Evolutionary conservation across 2,329 filamentous ascomycete genomes (phyloP).

Genomic region (Trichophyton simii): DNA sequence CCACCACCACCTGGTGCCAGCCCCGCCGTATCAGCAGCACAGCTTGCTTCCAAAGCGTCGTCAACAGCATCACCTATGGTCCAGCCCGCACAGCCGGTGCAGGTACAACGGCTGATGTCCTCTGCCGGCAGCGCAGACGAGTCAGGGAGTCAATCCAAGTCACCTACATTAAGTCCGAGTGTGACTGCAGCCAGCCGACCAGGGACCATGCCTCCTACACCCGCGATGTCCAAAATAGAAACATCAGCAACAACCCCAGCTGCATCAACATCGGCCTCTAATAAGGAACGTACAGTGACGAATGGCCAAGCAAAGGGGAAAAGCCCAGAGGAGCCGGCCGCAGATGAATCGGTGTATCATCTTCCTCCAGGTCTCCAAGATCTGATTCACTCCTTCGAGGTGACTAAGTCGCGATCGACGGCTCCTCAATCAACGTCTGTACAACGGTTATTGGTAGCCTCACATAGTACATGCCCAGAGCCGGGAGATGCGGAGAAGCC

Average conservation of each 20-base stretch:
- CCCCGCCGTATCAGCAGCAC: constrained; percentile 39
- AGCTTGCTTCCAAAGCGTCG: constrained; percentile 41
- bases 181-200: constrained; percentile 28
- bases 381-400: constrained; percentile 79
- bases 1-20: constrained; percentile 67
- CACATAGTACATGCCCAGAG: constrained; percentile 62
- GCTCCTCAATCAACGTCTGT: constrained; percentile 52
- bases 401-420: constrained; percentile 57
- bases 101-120: constrained; percentile 25
- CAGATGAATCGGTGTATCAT: constrained; percentile 71
- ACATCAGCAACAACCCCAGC: constrained; percentile 24
- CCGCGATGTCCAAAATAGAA: constrained; percentile 37
- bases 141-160: constrained; percentile 35
- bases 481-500: constrained; percentile 68
- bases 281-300: constrained; percentile 8
- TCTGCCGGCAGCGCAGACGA: constrained; percentile 32
- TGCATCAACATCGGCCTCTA: constrained; percentile 27
- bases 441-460: constrained; percentile 61
- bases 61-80: constrained; percentile 47
- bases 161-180: constrained; percentile 39
- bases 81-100: constrained; percentile 37
- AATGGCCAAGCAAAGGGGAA: constrained; percentile 39
- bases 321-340: constrained; percentile 50
- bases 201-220: constrained; percentile 34
- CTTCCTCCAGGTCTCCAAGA: constrained; percentile 80